Evolutionary conservation across 2,329 filamentous ascomycete genomes (phyloP), one percentile per base, ranked within the genome.

Genomic region (Paecilomyces sp.): DNA sequence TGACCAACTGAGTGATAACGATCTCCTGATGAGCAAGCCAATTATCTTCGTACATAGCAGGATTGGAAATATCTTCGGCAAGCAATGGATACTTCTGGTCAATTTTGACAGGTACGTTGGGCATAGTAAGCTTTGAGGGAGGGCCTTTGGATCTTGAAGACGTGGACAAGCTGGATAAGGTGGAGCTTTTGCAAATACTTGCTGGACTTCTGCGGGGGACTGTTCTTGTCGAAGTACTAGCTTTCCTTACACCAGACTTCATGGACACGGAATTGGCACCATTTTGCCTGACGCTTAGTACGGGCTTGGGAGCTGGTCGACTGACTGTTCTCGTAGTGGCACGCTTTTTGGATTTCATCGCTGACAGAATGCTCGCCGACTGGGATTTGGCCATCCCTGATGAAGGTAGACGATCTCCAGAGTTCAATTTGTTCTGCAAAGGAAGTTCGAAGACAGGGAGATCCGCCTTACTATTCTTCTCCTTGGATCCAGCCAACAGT

Each of bases 21-120:
- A 82, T 74, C 66, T 88, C 85, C 66, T 88, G 85, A 61, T 87
- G 81, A 12, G 76, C 77, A 41, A 88, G 80, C 85, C 85, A 88
- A 59, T 81, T 77, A 54, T 87, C 84, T 65, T 87, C 84, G 67
- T 87, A 87, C 63, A 88, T 75, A 57, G 81, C 77, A n/a, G 84
- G 78, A 55, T 81, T 80, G 2, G 75, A 72, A 28, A 87, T 75
- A 63, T 85, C 78, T 61, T 86, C 83, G 0, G 70, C 65, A 3
- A 87, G 72, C 3, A 85, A 70, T 1, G 83, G 81, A 66, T 84
- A 85, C 55, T 77, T 73, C 9, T 66, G 59, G 34, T 70, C 62
- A 8, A 72, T 54, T 7, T 59, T 59, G 34, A 66, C 65, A 12
- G 59, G 67, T 12, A 73, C 64, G 11, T 71, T 69, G 25, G 74